Conservation (phyloP, 2,329 filamentous ascomycete species). For the Ceratocystis smalleyi region DNA sequence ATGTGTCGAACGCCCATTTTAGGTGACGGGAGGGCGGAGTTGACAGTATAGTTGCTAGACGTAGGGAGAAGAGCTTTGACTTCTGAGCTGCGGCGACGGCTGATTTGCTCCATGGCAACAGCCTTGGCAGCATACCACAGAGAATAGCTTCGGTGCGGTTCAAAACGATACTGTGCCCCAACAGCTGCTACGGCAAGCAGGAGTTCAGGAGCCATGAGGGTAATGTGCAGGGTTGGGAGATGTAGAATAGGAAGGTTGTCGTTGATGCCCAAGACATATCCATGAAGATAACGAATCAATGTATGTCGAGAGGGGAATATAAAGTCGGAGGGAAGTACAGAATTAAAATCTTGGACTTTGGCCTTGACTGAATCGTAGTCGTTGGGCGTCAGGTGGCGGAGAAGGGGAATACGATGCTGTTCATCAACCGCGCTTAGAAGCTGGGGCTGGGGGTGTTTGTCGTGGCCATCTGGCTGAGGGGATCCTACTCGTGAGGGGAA, state of each 20-base stretch:
- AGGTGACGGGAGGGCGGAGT: conserved; percentile 43
- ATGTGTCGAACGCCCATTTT: conserved; percentile 42
- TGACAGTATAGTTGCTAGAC: conserved; percentile 42
- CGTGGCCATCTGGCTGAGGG: conserved; percentile 37
- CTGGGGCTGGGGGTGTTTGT: conserved; percentile 19
- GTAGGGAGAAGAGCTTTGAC: conserved; percentile 42
- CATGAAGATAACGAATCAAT: conserved; percentile 51
- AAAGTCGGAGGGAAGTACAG: conserved; percentile 46
- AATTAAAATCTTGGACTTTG: conserved; percentile 45
- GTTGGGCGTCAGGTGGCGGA: conserved; percentile 35
- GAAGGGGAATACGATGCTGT: conserved; percentile 22
- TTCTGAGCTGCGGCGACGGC: conserved; percentile 40
- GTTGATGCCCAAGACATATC: conserved; percentile 53
- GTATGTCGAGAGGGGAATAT: conserved; percentile 54
- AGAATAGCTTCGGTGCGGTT: conserved; percentile 42
- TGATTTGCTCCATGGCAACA: conserved; percentile 43
- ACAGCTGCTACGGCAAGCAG: conserved; percentile 52
- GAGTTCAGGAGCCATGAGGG: conserved; percentile 51
- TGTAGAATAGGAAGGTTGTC: conserved; percentile 47
- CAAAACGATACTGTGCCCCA: conserved; percentile 50
- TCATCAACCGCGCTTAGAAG: conserved; percentile 23
- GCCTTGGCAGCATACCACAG: conserved; percentile 47
- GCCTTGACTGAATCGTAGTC: conserved; percentile 42
- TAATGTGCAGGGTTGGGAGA: conserved; percentile 47
- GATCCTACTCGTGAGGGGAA: conserved; percentile 41